These are phyloP conservation scores for Huntiella moniliformis DNA, from an alignment of 2,329 filamentous ascomycete genomes.

Conservation along the genomic window DNA sequence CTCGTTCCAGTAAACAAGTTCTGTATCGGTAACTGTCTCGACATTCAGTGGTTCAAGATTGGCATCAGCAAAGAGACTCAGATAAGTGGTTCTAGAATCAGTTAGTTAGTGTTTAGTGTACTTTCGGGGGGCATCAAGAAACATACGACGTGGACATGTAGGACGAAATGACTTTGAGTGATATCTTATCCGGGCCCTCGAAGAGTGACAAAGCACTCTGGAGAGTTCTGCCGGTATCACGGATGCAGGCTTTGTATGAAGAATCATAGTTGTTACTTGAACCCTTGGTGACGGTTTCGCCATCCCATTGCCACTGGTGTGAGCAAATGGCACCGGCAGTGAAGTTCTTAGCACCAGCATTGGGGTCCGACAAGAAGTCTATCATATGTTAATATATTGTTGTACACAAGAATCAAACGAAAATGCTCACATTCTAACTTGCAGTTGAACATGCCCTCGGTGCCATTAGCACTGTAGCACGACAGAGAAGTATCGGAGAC, in stretches of 20 bases:
- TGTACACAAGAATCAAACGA: background rate
- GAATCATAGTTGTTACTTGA: slow-evolving; percentile 16
- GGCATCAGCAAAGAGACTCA: slow-evolving; percentile 3
- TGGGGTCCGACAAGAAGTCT: slow-evolving; percentile 7
- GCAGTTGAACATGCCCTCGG: slow-evolving; percentile 3
- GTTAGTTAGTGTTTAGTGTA: background rate
- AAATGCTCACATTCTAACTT: slow-evolving; percentile 7
- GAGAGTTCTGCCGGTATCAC: slow-evolving; percentile 1
- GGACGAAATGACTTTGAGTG: slow-evolving; percentile 5
- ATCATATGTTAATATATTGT: background rate
- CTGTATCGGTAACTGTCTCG: background rate
- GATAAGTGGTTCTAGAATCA: slow-evolving; percentile 1
- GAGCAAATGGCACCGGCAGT: slow-evolving; percentile 10
- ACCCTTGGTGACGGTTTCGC: slow-evolving; percentile 13
- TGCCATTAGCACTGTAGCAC: background rate
- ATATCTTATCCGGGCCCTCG: background rate
- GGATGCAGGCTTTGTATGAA: slow-evolving; percentile 11
- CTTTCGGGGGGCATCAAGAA: background rate
- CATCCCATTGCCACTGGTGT: slow-evolving; percentile 15
- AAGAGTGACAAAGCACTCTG: slow-evolving; percentile 5
- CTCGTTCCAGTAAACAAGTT: background rate
- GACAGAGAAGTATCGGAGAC: slow-evolving; percentile 2
- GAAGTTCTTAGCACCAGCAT: slow-evolving; percentile 1
- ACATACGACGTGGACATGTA: slow-evolving; percentile 1
- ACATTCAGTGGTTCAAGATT: background rate